phyloP scores from a whole-genome alignment of 768 basidiomycete species.

The Coprinellus micaceus region DNA sequence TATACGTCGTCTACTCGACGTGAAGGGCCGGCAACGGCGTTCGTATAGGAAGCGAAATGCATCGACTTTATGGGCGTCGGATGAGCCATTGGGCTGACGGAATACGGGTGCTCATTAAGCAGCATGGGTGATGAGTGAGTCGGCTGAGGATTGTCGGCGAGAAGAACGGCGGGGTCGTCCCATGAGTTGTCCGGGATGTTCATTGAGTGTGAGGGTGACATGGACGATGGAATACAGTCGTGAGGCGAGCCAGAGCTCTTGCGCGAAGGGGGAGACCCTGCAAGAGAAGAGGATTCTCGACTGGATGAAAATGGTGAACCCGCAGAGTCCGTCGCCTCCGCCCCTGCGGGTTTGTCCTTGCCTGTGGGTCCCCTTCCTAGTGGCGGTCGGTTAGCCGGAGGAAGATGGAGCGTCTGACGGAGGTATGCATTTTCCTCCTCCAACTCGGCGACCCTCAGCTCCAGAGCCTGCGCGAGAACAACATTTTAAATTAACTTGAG shows the following conservation, averaged over 20 bases:
- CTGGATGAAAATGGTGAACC: conserved; percentile 33
- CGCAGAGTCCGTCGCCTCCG: conserved; percentile 20
- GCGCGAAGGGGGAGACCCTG: conserved; percentile 46
- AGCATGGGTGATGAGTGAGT: conserved; percentile 29
- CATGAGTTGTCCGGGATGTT: conserved; percentile 50
- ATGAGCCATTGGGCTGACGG: conserved; percentile 41
- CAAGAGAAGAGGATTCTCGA: conserved; percentile 39
- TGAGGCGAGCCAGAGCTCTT: conserved; percentile 60
- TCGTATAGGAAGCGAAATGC: conserved; percentile 39
- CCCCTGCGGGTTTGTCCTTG: conserved; percentile 72
- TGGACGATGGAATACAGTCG: conserved; percentile 46
- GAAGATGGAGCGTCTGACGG: conserved; percentile 67
- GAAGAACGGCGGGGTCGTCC: conserved; percentile 55
- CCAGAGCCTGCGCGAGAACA: conserved; percentile 58
- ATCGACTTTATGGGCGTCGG: conserved; percentile 44
- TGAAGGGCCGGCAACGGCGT: background rate
- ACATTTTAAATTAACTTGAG: conserved; percentile 41
- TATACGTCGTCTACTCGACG: background rate
- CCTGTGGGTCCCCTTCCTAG: conserved; percentile 86
- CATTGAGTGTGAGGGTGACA: conserved; percentile 42
- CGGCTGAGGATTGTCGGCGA: conserved; percentile 40
- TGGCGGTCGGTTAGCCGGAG: conserved; percentile 65
- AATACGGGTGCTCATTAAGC: conserved; percentile 42
- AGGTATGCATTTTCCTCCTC: conserved; percentile 80
- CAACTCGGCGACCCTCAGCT: conserved; percentile 74